Percentiles rank a stretch among this genome's conserved stretches.
Evolutionary conservation across 1,139 yeast genomes (phyloP).

Genomic region (Hemisphaericaspora lyxosophila): DNA sequence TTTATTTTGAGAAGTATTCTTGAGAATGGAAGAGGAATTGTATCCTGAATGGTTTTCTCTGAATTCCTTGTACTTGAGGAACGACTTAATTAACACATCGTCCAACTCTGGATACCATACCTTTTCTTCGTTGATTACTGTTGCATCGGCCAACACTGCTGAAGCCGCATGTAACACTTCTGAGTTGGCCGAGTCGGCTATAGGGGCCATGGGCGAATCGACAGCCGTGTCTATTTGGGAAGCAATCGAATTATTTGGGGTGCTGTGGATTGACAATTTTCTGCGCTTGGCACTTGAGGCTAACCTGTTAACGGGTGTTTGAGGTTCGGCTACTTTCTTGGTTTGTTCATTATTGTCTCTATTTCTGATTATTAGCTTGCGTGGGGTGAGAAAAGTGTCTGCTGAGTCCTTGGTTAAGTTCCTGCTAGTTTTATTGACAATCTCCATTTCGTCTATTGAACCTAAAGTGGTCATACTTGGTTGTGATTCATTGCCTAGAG

Average conservation of each 20-base stretch:
- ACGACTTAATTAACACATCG: slow-evolving; percentile 36
- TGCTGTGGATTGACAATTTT: slow-evolving; percentile 19
- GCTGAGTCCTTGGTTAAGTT: not conserved
- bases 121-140: slow-evolving; percentile 20
- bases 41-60: slow-evolving; percentile 24
- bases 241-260: slow-evolving; percentile 42
- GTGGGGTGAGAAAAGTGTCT: slow-evolving; percentile 34
- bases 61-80: slow-evolving; percentile 37
- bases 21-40: slow-evolving; percentile 26
- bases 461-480: slow-evolving; percentile 28
- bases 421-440: slow-evolving; percentile 1
- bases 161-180: slow-evolving; percentile 1
- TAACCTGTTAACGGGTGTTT: not conserved
- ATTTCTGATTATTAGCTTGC: slow-evolving; percentile 17
- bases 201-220: slow-evolving; percentile 3
- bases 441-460: slow-evolving; percentile 29
- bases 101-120: slow-evolving; percentile 43
- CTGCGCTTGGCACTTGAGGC: slow-evolving; percentile 7
- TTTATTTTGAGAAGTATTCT: slow-evolving; percentile 42
- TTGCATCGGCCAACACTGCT: slow-evolving; percentile 1
- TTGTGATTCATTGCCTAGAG: slow-evolving; percentile 20
- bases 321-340: not conserved
- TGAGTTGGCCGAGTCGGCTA: not conserved
- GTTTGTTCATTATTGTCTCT: not conserved
- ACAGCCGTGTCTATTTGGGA: slow-evolving; percentile 30